A percentile compares a stretch with the other conserved stretches of the same genome.
These are phyloP conservation scores for Heteromeles arbutifolia DNA, from an alignment of 306 rosid genomes.

Conservation along the genomic window DNA sequence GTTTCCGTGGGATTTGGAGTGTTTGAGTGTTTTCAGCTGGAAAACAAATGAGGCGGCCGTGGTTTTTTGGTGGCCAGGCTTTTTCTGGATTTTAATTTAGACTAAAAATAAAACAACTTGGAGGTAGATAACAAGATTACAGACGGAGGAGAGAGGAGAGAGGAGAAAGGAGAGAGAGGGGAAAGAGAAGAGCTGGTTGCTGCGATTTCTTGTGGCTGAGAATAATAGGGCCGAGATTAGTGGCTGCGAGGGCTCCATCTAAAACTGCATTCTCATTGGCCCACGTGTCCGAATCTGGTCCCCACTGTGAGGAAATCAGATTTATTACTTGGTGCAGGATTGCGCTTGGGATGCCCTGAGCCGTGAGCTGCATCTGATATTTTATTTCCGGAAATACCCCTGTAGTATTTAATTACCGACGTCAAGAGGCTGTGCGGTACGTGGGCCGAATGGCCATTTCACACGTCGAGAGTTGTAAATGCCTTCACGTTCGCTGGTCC, in stretches of 20 bases:
- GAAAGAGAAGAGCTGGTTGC: background rate
- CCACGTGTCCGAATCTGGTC: constrained; percentile 20
- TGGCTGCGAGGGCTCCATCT: constrained; percentile 54
- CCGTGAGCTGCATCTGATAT: background rate
- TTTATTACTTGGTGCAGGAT: background rate
- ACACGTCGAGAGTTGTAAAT: background rate
- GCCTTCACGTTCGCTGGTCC: background rate
- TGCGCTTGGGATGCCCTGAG: background rate
- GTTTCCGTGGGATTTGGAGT: background rate
- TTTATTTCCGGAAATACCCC: constrained; percentile 5
- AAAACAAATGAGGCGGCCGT: constrained; percentile 19
- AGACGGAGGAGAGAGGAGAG: background rate
- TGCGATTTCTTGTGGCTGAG: constrained; percentile 52
- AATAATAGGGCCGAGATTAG: constrained; percentile 20
- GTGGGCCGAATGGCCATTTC: background rate
- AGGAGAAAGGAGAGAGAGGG: background rate
- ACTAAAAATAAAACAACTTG: constrained; percentile 6
- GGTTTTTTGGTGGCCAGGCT: constrained; percentile 11
- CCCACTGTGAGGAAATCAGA: constrained; percentile 6
- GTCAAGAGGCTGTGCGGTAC: background rate
- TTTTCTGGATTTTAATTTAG: background rate
- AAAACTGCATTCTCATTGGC: constrained; percentile 32
- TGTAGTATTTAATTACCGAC: background rate
- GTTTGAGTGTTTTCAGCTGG: background rate
- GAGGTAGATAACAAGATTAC: background rate